Conservation (phyloP, 2,329 filamentous ascomycete species). For the Trichoderma gracile region DNA sequence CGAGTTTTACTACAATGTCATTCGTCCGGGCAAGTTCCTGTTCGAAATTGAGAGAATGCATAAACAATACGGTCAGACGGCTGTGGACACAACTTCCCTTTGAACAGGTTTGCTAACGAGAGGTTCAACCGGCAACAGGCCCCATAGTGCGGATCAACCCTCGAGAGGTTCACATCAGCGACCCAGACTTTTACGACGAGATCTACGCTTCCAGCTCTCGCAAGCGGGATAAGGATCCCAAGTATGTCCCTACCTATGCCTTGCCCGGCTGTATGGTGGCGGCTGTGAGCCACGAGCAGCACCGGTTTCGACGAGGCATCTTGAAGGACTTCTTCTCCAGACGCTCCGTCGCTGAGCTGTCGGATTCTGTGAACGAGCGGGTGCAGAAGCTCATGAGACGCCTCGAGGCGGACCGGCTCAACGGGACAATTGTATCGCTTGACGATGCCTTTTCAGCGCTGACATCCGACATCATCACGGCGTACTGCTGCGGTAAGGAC, state of each 20-base stretch:
- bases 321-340: constrained; percentile 34
- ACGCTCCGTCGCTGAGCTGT: constrained; percentile 27
- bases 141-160: constrained; percentile 40
- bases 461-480: constrained; percentile 29
- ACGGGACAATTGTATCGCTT: constrained; percentile 18
- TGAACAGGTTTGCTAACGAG: background rate
- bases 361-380: constrained; percentile 29
- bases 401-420: constrained; percentile 4
- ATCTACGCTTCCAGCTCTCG: constrained; percentile 31
- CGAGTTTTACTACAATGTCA: constrained; percentile 36
- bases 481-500: constrained; percentile 28
- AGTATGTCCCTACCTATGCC: constrained; percentile 19
- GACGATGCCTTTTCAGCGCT: constrained; percentile 30
- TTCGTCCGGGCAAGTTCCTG: constrained; percentile 32
- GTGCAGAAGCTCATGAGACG: constrained; percentile 24
- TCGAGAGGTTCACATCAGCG: constrained; percentile 37
- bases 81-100: too few relatives aligned
- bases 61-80: constrained; percentile 33
- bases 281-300: constrained; percentile 26
- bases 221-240: constrained; percentile 22
- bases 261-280: constrained; percentile 23
- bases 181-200: constrained; percentile 33
- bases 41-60: constrained; percentile 35
- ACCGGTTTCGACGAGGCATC: constrained; percentile 26
- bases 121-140: constrained; percentile 26